Evolutionary conservation across 495 filamentous ascomycete genomes (phyloP), one percentile per base, ranked within the genome.

Genomic region (Penicillium flavigenum): DNA sequence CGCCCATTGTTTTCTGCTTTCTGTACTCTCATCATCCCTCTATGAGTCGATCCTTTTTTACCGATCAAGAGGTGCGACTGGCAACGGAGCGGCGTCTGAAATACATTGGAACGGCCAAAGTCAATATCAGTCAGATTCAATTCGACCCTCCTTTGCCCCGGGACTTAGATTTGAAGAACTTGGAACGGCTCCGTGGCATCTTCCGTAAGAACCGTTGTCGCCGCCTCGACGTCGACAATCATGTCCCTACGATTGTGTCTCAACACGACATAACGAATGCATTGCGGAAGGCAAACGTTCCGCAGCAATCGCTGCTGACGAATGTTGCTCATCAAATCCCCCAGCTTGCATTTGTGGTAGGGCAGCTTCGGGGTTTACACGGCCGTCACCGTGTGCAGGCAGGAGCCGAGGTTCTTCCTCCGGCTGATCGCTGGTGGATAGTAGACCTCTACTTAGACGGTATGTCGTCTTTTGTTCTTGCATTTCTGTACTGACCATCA

Each of bases 211-310:
- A 63, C 22, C 36, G 56, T 10, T 69, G 59, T 59, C 51, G 41
- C 12, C 55, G 63, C 0, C 49, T 68, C 3, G 63, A 66, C 43
- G n/a, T 66, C 12, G 9, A 41, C 3, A 69, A 69, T 45, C 51
- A 69, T 52, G 56, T 66, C 5, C 54, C 63, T 36, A 57, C 59
- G 44, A 49, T 68, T 39, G 60, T 68, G 5, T 61, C 65, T 2
- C n/a, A 20, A 31, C 47, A 56, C 26, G 24, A 61, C 27, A 58
- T 68, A 7, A 6, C 17, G 5, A 17, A 42, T 16, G 47, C 55
- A 1, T 47, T 58, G 14, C 10, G 48, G 22, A 48, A 54, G 12
- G 55, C 47, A 10, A 54, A 57, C 5, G 17, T 65, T 9, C 12
- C 43, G 12, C 16, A 31, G 42, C 16, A 31, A 22, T 51, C 29